These are phyloP conservation scores for Penicillium palitans DNA, from an alignment of 2,329 filamentous ascomycete species.

Conservation along the genomic window DNA sequence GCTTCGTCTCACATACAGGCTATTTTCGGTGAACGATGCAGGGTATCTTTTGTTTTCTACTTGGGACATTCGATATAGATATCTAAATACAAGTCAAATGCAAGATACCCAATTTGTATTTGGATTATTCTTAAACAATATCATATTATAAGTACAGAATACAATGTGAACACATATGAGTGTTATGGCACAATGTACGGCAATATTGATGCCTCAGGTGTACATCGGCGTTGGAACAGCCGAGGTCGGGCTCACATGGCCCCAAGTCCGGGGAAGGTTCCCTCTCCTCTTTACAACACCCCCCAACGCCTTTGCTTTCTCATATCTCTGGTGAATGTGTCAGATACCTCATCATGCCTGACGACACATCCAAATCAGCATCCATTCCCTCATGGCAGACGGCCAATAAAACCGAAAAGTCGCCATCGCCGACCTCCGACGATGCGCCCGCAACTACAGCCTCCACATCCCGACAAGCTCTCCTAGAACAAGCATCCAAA, in stretches of 20 bases:
- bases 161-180: background rate
- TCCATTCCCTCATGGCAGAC: constrained; percentile 46
- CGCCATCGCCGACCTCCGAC: constrained; percentile 27
- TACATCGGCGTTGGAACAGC: constrained; percentile 21
- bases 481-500: constrained; percentile 67
- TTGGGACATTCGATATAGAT: background rate
- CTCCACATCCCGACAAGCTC: constrained; percentile 30
- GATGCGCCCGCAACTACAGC: constrained; percentile 21
- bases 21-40: background rate
- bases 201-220: constrained; percentile 8
- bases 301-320: background rate
- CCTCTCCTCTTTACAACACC: constrained; percentile 6
- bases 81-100: background rate
- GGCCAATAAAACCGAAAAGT: constrained; percentile 34
- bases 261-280: constrained; percentile 26
- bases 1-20: constrained; percentile 4
- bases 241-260: constrained; percentile 32
- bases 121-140: background rate
- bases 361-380: constrained; percentile 32
- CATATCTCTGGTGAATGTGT: background rate
- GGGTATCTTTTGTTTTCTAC: background rate
- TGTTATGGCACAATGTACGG: background rate
- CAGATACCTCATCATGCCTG: constrained; percentile 32
- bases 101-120: background rate
- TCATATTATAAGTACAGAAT: background rate